Percentiles rank a stretch among this genome's conserved stretches.
These are phyloP conservation scores for Mortierella antarctica DNA, from an alignment of 192 early-diverging fungal species.

Conservation along the genomic window DNA sequence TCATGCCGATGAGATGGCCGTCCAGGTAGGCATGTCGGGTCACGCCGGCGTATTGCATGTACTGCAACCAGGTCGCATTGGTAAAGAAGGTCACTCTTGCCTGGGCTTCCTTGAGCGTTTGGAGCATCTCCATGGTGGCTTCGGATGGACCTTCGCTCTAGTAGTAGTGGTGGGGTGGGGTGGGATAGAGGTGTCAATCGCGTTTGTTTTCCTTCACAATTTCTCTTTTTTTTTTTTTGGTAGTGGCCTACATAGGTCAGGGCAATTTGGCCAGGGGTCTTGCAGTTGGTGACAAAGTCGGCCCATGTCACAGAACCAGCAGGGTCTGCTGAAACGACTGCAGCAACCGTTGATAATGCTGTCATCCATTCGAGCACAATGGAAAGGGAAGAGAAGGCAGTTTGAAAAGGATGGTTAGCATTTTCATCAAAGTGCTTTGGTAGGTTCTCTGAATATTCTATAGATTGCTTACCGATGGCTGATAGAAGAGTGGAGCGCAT, in stretches of 20 bases:
- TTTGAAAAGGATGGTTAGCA: not conserved
- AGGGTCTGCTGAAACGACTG: not conserved
- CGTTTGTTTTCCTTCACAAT: not conserved
- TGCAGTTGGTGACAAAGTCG: slow-evolving; percentile 42
- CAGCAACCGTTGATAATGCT: slow-evolving; percentile 28
- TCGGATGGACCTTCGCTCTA: slow-evolving; percentile 65
- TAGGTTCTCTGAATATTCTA: not conserved
- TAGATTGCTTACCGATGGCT: slow-evolving; percentile 8
- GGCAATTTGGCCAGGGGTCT: slow-evolving; percentile 56
- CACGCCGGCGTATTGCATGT: slow-evolving; percentile 63
- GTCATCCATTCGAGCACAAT: not conserved
- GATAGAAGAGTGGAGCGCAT: slow-evolving; percentile 9
- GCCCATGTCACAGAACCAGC: slow-evolving; percentile 13
- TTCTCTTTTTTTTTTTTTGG: slow-evolving; percentile 4
- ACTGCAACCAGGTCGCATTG: slow-evolving; percentile 65
- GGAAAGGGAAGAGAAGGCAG: not conserved
- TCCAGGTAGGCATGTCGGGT: slow-evolving; percentile 63
- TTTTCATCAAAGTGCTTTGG: not conserved
- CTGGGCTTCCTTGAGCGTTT: slow-evolving; percentile 56
- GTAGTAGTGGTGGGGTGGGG: not conserved
- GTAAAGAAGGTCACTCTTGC: slow-evolving; percentile 62
- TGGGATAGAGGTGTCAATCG: not conserved
- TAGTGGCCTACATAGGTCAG: slow-evolving; percentile 57
- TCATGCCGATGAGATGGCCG: slow-evolving; percentile 66
- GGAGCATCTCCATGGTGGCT: slow-evolving; percentile 61